These are phyloP conservation scores for Cordia subcordata DNA, from an alignment of 257 asterid species.

Conservation along the genomic window DNA sequence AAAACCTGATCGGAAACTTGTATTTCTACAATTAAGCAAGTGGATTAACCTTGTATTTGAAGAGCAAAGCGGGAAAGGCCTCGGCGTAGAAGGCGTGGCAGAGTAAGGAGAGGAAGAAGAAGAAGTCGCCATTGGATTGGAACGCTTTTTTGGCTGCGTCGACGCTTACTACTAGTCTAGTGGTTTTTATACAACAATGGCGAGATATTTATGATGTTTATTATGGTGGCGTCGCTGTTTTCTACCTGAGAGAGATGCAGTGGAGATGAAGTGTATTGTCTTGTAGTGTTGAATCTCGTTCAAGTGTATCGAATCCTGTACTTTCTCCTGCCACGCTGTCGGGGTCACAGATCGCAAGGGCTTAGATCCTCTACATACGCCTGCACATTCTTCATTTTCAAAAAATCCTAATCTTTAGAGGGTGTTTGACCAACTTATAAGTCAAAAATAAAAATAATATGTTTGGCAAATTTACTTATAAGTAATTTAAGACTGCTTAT, in stretches of 20 bases:
- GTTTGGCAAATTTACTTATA: no score
- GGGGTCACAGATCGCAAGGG: not conserved
- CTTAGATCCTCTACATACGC: not conserved
- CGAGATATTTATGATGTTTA: no score
- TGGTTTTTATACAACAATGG: no score
- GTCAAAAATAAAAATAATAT: no score
- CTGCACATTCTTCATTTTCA: no score
- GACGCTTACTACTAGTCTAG: not conserved
- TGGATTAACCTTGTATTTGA: conserved; percentile 33
- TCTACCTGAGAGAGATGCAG: not conserved
- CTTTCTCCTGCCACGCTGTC: not conserved
- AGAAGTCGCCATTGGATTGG: conserved; percentile 33
- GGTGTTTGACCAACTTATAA: no score
- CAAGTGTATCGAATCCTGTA: conserved; percentile 3
- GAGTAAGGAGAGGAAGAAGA: conserved; percentile 24
- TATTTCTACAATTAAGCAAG: conserved; percentile 30
- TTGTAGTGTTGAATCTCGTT: conserved; percentile 9
- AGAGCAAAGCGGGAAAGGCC: conserved; percentile 25
- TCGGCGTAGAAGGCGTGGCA: conserved; percentile 23
- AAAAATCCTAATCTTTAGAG: no score
- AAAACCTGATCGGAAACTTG: conserved; percentile 24
- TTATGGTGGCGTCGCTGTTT: no score
- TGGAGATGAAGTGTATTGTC: not conserved
- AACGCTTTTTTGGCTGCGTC: not conserved
- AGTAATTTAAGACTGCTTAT: no score